Evolutionary conservation across 768 basidiomycete genomes (phyloP).

Genomic region (Cystobasidium onofrii): DNA sequence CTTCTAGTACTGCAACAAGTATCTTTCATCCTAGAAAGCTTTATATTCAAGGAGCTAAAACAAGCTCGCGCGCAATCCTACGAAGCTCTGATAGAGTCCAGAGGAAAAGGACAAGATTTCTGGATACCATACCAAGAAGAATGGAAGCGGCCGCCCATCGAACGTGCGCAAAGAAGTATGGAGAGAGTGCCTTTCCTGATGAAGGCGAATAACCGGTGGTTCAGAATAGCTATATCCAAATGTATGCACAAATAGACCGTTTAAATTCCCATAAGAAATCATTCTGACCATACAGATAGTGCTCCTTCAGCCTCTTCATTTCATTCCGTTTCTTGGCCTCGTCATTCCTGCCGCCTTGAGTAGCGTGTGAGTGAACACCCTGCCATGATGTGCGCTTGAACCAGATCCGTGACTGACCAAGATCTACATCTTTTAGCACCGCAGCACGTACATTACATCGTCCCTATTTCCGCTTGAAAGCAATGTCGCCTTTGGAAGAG

Average conservation of each 20-base stretch:
- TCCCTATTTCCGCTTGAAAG: conserved; percentile 48
- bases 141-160: conserved; percentile 39
- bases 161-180: conserved; percentile 34
- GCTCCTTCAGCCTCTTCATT: conserved; percentile 40
- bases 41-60: conserved; percentile 34
- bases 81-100: conserved; percentile 35
- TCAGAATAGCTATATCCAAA: conserved; percentile 34
- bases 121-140: conserved; percentile 42
- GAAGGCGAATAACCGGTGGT: conserved; percentile 32
- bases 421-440: conserved; percentile 43
- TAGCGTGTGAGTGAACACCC: conserved; percentile 15
- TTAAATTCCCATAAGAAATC: background rate
- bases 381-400: too few relatives aligned
- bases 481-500: conserved; percentile 43
- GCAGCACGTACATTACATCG: conserved; percentile 45
- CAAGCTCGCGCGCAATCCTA: conserved; percentile 38
- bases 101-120: conserved; percentile 39
- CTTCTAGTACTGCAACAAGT: conserved; percentile 37
- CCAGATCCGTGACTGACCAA: too few relatives aligned
- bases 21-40: conserved; percentile 35
- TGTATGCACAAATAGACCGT: conserved; percentile 30
- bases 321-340: conserved; percentile 38
- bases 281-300: conserved; percentile 31
- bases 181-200: conserved; percentile 36
- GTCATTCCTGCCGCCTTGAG: conserved; percentile 35